Evolutionary conservation across 352 stramenopile genomes (phyloP).

Genomic region (Globisporangium orthogonon): DNA sequence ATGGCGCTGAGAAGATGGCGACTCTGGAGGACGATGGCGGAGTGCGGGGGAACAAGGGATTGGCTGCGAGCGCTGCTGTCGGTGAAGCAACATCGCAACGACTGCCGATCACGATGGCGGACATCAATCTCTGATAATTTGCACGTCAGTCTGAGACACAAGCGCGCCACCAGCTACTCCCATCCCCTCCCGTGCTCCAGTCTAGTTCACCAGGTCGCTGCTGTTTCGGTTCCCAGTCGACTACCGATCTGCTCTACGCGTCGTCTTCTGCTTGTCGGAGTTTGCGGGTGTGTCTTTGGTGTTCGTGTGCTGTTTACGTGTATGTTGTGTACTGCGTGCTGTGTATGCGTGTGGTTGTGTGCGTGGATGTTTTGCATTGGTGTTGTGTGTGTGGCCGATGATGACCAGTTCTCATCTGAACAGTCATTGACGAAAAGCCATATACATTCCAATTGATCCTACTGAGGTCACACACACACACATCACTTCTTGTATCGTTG

Average conservation of each 20-base stretch:
- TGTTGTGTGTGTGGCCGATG: conserved; percentile 32
- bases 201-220: background rate
- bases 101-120: conserved; percentile 52
- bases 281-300: conserved; percentile 11
- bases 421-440: conserved; percentile 62
- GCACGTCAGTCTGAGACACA: conserved; percentile 86
- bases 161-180: background rate
- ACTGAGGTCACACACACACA: conserved; percentile 49
- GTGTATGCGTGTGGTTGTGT: background rate
- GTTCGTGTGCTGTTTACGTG: conserved; percentile 2
- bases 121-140: conserved; percentile 68
- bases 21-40: background rate
- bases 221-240: background rate
- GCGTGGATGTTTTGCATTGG: background rate
- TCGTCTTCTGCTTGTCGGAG: conserved; percentile 17
- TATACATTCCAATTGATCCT: conserved; percentile 87
- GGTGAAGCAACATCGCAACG: conserved; percentile 47
- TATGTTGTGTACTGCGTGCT: background rate
- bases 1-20: background rate
- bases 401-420: conserved; percentile 74
- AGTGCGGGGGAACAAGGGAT: background rate
- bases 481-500: background rate
- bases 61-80: conserved; percentile 19
- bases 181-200: background rate
- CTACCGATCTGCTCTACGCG: background rate